phyloP scores from a whole-genome alignment of 139 green algal genomes.

The Chlorella sp. region DNA sequence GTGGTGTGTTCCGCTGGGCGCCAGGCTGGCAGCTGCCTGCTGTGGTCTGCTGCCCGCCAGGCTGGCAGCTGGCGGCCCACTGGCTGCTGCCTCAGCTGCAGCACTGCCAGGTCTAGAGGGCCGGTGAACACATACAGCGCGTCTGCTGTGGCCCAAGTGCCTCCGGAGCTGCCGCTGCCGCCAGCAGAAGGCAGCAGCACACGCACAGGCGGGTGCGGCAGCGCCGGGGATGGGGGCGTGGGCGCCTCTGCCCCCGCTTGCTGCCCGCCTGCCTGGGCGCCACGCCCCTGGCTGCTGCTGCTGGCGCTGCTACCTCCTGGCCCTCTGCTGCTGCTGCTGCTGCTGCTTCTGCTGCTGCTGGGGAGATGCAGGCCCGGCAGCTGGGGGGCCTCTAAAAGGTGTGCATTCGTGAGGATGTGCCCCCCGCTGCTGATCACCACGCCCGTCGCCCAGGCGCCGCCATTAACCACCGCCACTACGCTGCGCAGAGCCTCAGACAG shows the following conservation, averaged over 20 bases:
- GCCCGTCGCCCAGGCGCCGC: slow-evolving; percentile 68
- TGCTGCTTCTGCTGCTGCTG: background rate
- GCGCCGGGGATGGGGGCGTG: background rate
- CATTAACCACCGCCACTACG: slow-evolving; percentile 24
- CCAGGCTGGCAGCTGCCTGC: background rate
- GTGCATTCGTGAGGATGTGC: slow-evolving; percentile 85
- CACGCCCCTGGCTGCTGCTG: too few relatives aligned
- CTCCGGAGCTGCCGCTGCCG: background rate
- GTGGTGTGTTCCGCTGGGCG: background rate
- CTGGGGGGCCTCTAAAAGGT: slow-evolving; percentile 60
- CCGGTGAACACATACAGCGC: slow-evolving; percentile 55
- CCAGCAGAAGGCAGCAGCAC: background rate
- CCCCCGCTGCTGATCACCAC: slow-evolving; percentile 65
- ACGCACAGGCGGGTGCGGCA: background rate
- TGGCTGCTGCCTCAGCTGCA: slow-evolving; percentile 49
- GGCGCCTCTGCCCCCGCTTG: background rate
- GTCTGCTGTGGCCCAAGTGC: background rate
- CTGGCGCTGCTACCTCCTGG: slow-evolving; percentile 1
- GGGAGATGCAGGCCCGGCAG: background rate
- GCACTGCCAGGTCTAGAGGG: slow-evolving; percentile 69
- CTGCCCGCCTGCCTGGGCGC: too few relatives aligned
- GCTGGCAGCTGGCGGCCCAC: background rate
- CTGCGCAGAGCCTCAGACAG: slow-evolving; percentile 2
- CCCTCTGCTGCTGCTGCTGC: background rate
- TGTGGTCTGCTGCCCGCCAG: background rate